Evolutionary conservation across 768 basidiomycete genomes (phyloP).

Genomic region (Lentinus brumalis): DNA sequence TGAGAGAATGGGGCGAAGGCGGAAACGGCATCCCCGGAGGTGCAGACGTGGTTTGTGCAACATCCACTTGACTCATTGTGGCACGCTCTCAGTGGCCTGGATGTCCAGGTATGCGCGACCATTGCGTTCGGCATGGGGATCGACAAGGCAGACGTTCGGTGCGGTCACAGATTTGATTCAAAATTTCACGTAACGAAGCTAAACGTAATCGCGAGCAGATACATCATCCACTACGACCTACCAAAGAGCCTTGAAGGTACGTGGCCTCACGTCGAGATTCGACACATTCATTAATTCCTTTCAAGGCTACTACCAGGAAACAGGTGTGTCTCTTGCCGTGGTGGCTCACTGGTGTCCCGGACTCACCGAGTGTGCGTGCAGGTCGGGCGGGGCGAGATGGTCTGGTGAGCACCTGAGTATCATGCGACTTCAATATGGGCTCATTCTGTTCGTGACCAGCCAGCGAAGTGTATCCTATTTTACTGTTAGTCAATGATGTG

Average conservation of each 20-base stretch:
- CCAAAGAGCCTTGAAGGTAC: constrained; percentile 83
- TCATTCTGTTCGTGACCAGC: constrained; percentile 40
- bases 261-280: background rate
- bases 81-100: background rate
- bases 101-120: constrained; percentile 67
- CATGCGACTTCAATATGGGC: background rate
- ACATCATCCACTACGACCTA: constrained; percentile 80
- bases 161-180: constrained; percentile 7
- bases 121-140: constrained; percentile 89
- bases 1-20: constrained; percentile 61
- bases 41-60: constrained; percentile 63
- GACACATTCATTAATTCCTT: background rate
- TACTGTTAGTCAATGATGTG: constrained; percentile 56
- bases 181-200: background rate
- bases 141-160: constrained; percentile 80
- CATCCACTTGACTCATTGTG: background rate
- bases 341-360: background rate
- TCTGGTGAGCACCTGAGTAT: constrained; percentile 42
- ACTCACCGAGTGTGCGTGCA: constrained; percentile 29
- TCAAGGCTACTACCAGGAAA: constrained; percentile 85
- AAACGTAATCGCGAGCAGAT: constrained; percentile 37
- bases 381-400: constrained; percentile 84
- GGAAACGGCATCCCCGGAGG: constrained; percentile 48
- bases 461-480: constrained; percentile 79
- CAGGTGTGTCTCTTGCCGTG: constrained; percentile 45